These are phyloP conservation scores for Fusarium tjaetaba DNA, from an alignment of 2,329 filamentous ascomycete genomes.

Conservation along the genomic window DNA sequence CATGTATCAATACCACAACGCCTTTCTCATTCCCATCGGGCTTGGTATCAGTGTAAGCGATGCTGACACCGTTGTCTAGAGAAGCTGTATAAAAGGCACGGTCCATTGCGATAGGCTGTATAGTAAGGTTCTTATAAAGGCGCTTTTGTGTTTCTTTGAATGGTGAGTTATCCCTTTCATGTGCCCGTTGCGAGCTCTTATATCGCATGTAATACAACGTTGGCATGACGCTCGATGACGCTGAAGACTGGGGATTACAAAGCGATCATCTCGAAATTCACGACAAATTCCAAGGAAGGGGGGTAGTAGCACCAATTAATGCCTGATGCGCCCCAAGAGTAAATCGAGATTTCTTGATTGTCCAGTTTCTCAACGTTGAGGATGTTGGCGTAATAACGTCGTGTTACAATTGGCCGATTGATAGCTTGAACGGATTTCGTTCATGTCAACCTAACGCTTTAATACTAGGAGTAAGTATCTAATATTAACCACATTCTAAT, in stretches of 20 bases:
- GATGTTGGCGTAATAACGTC: rapidly evolving
- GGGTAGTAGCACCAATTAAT: background rate
- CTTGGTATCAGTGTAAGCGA: constrained; percentile 14
- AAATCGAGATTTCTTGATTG: background rate
- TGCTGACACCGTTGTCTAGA: background rate
- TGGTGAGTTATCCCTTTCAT: rapidly evolving
- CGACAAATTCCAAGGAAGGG: background rate
- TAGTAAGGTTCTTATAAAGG: rapidly evolving
- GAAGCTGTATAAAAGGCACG: constrained; percentile 3
- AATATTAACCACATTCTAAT: rapidly evolving
- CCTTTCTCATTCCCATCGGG: background rate
- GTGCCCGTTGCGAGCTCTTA: background rate
- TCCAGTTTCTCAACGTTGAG: too few relatives aligned
- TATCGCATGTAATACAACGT: background rate
- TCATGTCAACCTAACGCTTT: background rate
- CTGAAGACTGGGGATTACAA: constrained; percentile 19
- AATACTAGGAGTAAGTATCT: background rate
- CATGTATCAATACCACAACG: constrained; percentile 13
- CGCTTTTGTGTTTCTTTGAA: background rate
- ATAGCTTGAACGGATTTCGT: rapidly evolving
- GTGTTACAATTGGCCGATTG: rapidly evolving
- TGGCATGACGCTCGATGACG: constrained; percentile 22
- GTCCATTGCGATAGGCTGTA: background rate
- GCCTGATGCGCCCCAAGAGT: background rate
- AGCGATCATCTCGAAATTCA: background rate